Conservation (phyloP, 352 stramenopile genomes). For the Pythium dissimile region DNA sequence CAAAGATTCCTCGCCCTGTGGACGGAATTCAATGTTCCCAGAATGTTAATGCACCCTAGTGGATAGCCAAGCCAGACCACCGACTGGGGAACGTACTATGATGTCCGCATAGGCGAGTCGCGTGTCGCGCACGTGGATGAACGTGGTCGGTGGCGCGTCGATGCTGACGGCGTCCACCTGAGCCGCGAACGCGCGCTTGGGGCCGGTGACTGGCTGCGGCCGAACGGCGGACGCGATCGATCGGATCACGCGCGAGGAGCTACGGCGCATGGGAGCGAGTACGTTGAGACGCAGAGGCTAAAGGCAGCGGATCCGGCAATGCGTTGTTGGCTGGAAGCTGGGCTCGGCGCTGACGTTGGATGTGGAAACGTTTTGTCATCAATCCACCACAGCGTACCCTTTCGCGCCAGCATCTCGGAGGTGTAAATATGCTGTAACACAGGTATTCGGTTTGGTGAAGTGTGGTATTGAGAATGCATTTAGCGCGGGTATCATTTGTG, state of each 20-base stretch:
- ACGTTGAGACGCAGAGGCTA: neutral
- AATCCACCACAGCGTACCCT: conserved; percentile 6
- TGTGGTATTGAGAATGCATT: too few relatives aligned
- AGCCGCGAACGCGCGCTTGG: conserved; percentile 13
- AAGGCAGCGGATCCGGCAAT: neutral
- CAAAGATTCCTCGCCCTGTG: conserved; percentile 33
- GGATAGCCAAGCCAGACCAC: neutral
- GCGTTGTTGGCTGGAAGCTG: conserved; percentile 10
- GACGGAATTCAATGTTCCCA: neutral
- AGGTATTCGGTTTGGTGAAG: neutral
- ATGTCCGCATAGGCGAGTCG: conserved; percentile 47
- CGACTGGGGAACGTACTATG: conserved; percentile 13
- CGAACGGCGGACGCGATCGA: conserved; percentile 10
- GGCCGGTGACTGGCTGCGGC: neutral
- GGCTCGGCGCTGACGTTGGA: neutral
- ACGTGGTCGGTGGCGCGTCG: conserved; percentile 10
- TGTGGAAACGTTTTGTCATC: conserved; percentile 15
- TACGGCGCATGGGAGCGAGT: conserved; percentile 10
- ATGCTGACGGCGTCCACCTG: conserved; percentile 15
- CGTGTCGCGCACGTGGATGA: conserved; percentile 26
- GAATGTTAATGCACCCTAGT: too few relatives aligned
- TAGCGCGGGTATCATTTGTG: too few relatives aligned
- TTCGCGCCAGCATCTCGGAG: conserved; percentile 6
- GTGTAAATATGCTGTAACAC: neutral
- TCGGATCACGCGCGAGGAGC: conserved; percentile 8